Percentiles rank a stretch among this genome's conserved stretches.
Conservation (phyloP, 2,329 filamentous ascomycete species). For the Diaporthe sp. region DNA sequence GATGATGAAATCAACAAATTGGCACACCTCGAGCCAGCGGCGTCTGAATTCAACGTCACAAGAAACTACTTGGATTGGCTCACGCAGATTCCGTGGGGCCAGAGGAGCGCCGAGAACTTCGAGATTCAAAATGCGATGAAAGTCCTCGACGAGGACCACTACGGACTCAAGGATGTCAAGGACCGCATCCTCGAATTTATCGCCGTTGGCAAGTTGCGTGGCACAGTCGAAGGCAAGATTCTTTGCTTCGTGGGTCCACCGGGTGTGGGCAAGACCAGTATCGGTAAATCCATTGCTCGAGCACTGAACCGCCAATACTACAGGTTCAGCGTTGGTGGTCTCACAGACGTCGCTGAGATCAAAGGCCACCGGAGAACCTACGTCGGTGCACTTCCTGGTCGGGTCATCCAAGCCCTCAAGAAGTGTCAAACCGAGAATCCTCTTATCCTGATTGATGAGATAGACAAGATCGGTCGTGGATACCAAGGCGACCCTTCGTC, state of each 20-base stretch:
- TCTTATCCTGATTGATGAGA: conserved; percentile 93
- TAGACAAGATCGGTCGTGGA: conserved; percentile 97
- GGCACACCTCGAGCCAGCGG: conserved; percentile 91
- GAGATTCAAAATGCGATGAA: conserved; percentile 90
- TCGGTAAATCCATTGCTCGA: conserved; percentile 96
- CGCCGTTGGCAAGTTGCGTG: conserved; percentile 94
- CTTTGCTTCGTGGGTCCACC: conserved; percentile 97
- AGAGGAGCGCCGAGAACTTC: conserved; percentile 96
- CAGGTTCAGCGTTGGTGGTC: conserved; percentile 94
- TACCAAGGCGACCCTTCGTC: conserved; percentile 97
- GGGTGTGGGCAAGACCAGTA: conserved; percentile 98
- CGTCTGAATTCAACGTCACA: conserved; percentile 98
- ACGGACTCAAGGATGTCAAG: conserved; percentile 97
- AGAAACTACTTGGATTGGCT: conserved; percentile 99
- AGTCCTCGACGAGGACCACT: conserved; percentile 95
- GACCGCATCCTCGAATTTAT: conserved; percentile 99
- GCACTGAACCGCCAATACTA: conserved; percentile 97
- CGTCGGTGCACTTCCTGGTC: conserved; percentile 92
- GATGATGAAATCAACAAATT: conserved; percentile 99
- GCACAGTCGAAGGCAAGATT: conserved; percentile 98
- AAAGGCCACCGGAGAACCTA: conserved; percentile 98
- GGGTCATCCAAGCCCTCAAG: conserved; percentile 98
- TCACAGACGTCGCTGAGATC: conserved; percentile 98
- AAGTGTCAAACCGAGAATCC: conserved; percentile 99
- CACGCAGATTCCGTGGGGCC: conserved; percentile 97